These are phyloP conservation scores for Emergomyces pasteurianus DNA, from an alignment of 2,329 filamentous ascomycete species.

Conservation along the genomic window DNA sequence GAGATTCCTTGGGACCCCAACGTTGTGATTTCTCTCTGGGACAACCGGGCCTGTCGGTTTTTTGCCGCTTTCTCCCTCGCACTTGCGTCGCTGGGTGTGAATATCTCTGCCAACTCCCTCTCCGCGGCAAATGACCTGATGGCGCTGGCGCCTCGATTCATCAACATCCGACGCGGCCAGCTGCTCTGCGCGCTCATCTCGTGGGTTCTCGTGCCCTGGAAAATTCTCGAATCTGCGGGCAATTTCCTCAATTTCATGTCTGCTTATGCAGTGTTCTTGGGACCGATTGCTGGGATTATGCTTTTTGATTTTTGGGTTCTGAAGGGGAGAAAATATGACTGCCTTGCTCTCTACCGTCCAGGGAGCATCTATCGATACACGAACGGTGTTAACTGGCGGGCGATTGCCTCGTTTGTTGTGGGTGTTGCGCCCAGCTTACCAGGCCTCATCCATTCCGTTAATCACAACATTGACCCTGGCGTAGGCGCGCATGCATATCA, in stretches of 20 bases:
- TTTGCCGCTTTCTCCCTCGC: conserved; percentile 59
- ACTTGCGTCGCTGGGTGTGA: conserved; percentile 72
- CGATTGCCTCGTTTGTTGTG: conserved; percentile 44
- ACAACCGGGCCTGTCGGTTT: conserved; percentile 62
- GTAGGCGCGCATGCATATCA: conserved; percentile 47
- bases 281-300: conserved; percentile 82
- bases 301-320: conserved; percentile 77
- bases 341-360: conserved; percentile 41
- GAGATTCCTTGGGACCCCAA: conserved; percentile 52
- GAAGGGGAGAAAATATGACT: conserved; percentile 38
- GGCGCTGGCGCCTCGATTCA: conserved; percentile 62
- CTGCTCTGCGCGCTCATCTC: conserved; percentile 64
- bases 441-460: conserved; percentile 39
- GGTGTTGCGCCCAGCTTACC: conserved; percentile 47
- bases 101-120: conserved; percentile 76
- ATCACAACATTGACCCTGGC: conserved; percentile 25
- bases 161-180: conserved; percentile 76
- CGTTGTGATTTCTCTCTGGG: conserved; percentile 55
- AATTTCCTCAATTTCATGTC: conserved; percentile 86
- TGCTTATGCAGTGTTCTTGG: conserved; percentile 88
- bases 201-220: conserved; percentile 54
- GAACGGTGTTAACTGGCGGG: conserved; percentile 48
- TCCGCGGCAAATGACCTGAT: conserved; percentile 78
- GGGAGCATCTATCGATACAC: conserved; percentile 41
- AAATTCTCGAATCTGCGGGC: conserved; percentile 48